Evolutionary conservation across 305 asterid genomes (phyloP).

Genomic region (Rubia tinctorum): DNA sequence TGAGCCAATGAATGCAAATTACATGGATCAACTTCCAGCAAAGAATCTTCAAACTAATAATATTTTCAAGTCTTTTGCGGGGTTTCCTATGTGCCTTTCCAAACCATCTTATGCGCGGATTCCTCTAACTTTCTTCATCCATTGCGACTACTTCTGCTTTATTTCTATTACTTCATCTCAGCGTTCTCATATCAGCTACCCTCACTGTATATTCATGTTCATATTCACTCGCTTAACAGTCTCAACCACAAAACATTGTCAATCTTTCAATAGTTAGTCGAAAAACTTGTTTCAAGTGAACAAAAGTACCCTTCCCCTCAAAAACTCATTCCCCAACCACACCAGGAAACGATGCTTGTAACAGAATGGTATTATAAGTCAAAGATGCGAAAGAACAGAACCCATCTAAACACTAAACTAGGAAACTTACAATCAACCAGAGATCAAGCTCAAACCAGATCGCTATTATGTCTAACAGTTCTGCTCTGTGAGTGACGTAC

Average conservation of each 20-base stretch:
- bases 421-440: too few species aligned
- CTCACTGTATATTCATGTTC: neutral
- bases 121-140: neutral
- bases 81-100: neutral
- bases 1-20: neutral
- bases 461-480: neutral
- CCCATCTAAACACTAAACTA: too few species aligned
- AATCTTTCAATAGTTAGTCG: neutral
- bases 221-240: too few species aligned
- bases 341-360: too few species aligned
- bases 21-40: neutral
- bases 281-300: too few species aligned
- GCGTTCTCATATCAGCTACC: neutral
- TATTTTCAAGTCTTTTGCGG: neutral
- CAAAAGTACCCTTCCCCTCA: neutral
- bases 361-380: too few species aligned
- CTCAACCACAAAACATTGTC: neutral
- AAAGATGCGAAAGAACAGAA: too few species aligned
- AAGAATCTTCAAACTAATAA: neutral
- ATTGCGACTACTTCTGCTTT: neutral
- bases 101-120: neutral
- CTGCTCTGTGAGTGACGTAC: too few species aligned
- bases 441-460: too few species aligned
- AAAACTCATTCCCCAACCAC: too few species aligned
- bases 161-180: neutral